phyloP scores from a whole-genome alignment of 495 filamentous ascomycete genomes.

The Penicillium soppii region DNA sequence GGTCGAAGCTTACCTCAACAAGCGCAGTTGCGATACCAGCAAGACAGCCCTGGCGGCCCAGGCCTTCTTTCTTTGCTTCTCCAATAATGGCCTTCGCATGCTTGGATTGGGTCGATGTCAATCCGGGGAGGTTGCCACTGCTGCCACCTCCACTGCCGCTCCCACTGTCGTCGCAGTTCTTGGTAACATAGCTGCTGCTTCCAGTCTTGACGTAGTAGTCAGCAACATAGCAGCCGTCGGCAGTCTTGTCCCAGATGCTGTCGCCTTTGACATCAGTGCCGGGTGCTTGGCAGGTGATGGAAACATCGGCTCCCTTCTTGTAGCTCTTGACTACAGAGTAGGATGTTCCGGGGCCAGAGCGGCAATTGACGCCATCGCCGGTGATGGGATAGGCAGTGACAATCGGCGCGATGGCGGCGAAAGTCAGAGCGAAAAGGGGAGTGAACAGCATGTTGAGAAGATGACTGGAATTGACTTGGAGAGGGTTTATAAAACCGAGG shows the following conservation, averaged over 20 bases:
- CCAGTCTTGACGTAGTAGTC: conserved; percentile 16
- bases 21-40: conserved; percentile 19
- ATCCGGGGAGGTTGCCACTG: conserved; percentile 12
- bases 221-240: conserved; percentile 17
- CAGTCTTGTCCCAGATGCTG: conserved; percentile 17
- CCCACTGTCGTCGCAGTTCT: background rate
- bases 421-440: conserved; percentile 10
- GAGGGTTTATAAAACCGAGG: no score
- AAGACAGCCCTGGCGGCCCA: conserved; percentile 17
- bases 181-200: background rate
- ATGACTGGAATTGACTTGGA: background rate
- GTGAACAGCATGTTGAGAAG: conserved; percentile 8
- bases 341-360: conserved; percentile 17
- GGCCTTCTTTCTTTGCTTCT: conserved; percentile 13
- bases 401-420: conserved; percentile 4
- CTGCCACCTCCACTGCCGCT: background rate
- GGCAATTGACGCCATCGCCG: conserved; percentile 11
- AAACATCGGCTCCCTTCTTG: conserved; percentile 8
- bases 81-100: conserved; percentile 16
- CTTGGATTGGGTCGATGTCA: conserved; percentile 15
- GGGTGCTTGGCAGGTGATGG: conserved; percentile 14
- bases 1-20: conserved; percentile 10
- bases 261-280: conserved; percentile 15
- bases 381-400: conserved; percentile 14
- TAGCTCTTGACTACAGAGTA: conserved; percentile 17